Base-by-base conservation (phyloP, 2,329 filamentous ascomycete genomes). In the Alternaria rosae region DNA sequence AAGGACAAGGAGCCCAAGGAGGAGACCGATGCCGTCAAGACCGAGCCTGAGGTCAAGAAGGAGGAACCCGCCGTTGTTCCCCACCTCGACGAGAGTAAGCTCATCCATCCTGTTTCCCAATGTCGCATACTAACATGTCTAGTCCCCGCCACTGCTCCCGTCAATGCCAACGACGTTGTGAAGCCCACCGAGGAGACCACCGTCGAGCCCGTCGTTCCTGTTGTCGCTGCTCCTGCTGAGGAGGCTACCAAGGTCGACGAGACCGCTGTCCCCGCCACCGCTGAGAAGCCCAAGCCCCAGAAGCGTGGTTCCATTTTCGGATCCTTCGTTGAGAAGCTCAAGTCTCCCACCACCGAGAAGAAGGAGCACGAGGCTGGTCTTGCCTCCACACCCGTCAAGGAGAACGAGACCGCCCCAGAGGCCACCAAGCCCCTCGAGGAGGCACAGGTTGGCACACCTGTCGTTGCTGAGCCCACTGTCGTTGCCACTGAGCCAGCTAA, bases 291-390 rank as follows among this genome's bases (percentile, higher is more conserved):
- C 70, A 93, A 92, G 88, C 80, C 80, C 50, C 85, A 88, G 81
- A 97, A 96, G 91, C 92, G 93, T 80, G 89, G 89, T 81, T 95
- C 92, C 69, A 90, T 94, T 75, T 96, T 96, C 82, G 88, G 88
- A 73, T 89, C 88, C 75, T 89, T 92, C 78, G 87, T 86, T 81
- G 91, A 92, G 71, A 81, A 81, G 77, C 75, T 84, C 59, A 82
- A 81, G 76, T 82, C 80, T 76, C 83, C 83, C 11, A 79, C 78
- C 35, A 77, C 76, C 64, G 83, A 85, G 87, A 94, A 94, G 86
- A 89, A 91, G 79, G 89, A 89, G 67, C 85, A 88, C 71, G 89
- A 91, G 76, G 59, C 85, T 87, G 68, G 80, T 84, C 70, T 81
- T 85, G 54, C 79, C 81, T 70, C 58, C 54, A 28, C 78, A 80